Evolutionary conservation across 2,329 filamentous ascomycete species (phyloP).

Genomic region (Remersonia thermophila): DNA sequence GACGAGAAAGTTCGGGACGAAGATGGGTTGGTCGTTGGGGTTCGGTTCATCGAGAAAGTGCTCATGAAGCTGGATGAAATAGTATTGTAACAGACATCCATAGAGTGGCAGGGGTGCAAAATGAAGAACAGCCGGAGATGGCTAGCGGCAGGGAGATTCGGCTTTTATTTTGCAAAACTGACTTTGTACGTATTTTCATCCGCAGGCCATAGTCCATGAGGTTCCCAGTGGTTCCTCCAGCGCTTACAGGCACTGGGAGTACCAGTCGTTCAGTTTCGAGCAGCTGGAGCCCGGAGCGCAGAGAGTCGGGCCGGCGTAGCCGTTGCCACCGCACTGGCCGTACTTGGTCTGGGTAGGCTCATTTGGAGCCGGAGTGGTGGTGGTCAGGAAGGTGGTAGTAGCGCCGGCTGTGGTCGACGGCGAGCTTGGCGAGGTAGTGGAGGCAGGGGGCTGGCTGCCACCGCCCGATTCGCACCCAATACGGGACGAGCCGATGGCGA

Average conservation of each 20-base stretch:
- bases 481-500: conserved; percentile 34
- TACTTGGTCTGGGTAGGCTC: not conserved
- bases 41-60: conserved; percentile 4
- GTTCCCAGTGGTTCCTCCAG: too few relatives aligned
- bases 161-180: too few relatives aligned
- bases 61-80: conserved; percentile 1
- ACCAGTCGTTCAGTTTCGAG: conserved; percentile 21
- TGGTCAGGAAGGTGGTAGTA: not conserved
- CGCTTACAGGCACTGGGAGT: conserved; percentile 25
- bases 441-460: not conserved
- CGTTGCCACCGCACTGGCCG: too few relatives aligned
- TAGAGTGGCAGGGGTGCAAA: too few relatives aligned
- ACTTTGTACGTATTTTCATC: too few relatives aligned
- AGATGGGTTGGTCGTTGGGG: not conserved
- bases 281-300: conserved; percentile 25
- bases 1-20: not conserved
- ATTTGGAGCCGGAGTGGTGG: not conserved
- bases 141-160: too few relatives aligned
- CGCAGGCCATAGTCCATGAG: too few relatives aligned
- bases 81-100: not conserved
- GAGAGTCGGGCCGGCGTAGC: conserved; percentile 23
- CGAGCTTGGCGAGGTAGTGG: not conserved
- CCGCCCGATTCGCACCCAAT: conserved; percentile 31
- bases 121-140: too few relatives aligned
- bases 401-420: not conserved